phyloP scores from a whole-genome alignment of 2,329 filamentous ascomycete genomes.

The Xylaria sp. region DNA sequence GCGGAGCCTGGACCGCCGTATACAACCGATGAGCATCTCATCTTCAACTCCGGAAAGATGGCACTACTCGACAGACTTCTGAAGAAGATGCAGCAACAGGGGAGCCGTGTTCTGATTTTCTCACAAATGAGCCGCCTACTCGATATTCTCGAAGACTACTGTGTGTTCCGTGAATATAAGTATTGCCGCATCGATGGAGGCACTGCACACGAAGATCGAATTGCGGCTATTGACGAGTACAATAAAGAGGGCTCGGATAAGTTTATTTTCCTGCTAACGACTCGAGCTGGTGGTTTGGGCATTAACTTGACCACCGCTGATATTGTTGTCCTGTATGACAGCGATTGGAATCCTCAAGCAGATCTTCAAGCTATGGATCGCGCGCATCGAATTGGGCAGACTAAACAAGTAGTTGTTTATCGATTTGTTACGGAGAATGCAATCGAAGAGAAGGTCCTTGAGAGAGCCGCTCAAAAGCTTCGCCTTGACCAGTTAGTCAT shows the following conservation, averaged over 20 bases:
- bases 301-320: conserved; percentile 97
- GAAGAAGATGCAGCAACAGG: conserved; percentile 82
- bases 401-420: conserved; percentile 96
- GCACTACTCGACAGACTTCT: conserved; percentile 93
- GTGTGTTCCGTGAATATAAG: conserved; percentile 91
- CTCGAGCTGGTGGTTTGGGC: conserved; percentile 91
- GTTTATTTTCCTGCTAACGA: conserved; percentile 95
- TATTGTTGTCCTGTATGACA: conserved; percentile 96
- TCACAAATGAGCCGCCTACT: conserved; percentile 98
- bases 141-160: conserved; percentile 98
- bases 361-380: conserved; percentile 99
- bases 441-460: conserved; percentile 97
- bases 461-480: conserved; percentile 95
- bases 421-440: conserved; percentile 97
- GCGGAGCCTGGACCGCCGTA: conserved; percentile 97
- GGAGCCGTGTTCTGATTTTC: conserved; percentile 97
- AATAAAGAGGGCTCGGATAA: conserved; percentile 96
- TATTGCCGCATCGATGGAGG: conserved; percentile 98
- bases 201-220: conserved; percentile 97
- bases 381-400: conserved; percentile 97
- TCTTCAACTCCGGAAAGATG: conserved; percentile 98
- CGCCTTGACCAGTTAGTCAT: conserved; percentile 97
- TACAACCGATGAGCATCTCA: conserved; percentile 95
- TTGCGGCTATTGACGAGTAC: conserved; percentile 97
- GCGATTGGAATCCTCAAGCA: conserved; percentile 98